phyloP scores from a whole-genome alignment of 139 green algal genomes.

The Chloropicon primus region DNA sequence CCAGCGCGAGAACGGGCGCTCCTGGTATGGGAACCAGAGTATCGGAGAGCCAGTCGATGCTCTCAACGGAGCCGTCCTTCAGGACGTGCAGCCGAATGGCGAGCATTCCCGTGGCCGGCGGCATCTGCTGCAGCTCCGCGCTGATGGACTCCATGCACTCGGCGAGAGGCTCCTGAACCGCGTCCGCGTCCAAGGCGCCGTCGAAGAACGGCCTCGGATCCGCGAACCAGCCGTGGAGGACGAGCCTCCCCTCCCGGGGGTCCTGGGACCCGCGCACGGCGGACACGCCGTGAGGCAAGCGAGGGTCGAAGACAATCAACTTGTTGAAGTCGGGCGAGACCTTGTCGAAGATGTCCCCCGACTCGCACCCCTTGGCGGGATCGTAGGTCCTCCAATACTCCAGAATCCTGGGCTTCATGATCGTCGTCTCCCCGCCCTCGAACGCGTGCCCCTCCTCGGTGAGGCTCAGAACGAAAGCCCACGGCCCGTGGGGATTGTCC shows the following conservation, averaged over 20 bases:
- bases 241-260: slow-evolving; percentile 43
- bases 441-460: slow-evolving; percentile 37
- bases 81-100: slow-evolving; percentile 19
- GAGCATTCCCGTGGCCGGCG: slow-evolving; percentile 18
- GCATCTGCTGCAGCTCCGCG: slow-evolving; percentile 6
- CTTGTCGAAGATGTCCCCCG: slow-evolving; percentile 35
- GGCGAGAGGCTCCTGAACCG: background rate
- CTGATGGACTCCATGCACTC: background rate
- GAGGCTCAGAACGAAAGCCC: slow-evolving; percentile 66
- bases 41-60: slow-evolving; percentile 30
- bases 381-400: slow-evolving; percentile 55
- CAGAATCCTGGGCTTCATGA: slow-evolving; percentile 45
- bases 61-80: slow-evolving; percentile 15
- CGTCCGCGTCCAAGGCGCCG: background rate
- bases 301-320: slow-evolving; percentile 39
- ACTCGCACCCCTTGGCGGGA: slow-evolving; percentile 38
- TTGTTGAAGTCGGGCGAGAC: slow-evolving; percentile 46
- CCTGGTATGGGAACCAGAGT: slow-evolving; percentile 35
- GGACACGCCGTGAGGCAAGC: slow-evolving; percentile 58
- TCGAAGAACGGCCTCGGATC: slow-evolving; percentile 50
- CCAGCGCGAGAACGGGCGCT: background rate
- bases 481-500: slow-evolving; percentile 60
- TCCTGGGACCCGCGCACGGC: slow-evolving; percentile 45
- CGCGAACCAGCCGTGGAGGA: slow-evolving; percentile 75
- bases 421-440: slow-evolving; percentile 56